Evolutionary conservation across 1,284 basidiomycete species (phyloP).

Genomic region (Microbotryum lychnidis-dioicae): DNA sequence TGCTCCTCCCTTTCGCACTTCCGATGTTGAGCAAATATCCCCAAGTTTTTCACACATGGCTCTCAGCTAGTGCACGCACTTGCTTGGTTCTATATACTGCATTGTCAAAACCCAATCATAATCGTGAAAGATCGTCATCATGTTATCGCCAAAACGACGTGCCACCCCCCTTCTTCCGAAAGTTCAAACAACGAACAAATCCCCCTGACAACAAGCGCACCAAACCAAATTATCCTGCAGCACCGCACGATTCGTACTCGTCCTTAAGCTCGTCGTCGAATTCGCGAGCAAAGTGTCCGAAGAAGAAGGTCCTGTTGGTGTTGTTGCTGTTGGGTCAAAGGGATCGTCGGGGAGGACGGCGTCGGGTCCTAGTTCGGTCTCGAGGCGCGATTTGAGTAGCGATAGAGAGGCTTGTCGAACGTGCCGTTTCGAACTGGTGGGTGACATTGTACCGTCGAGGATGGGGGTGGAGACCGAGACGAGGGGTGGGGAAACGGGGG

Average conservation of each 20-base stretch:
- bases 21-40: too few relatives aligned
- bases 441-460: conserved; percentile 6
- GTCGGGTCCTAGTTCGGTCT: conserved; percentile 31
- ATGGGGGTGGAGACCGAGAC: conserved; percentile 11
- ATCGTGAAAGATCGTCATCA: too few relatives aligned
- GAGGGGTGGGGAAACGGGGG: conserved; percentile 21
- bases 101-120: too few relatives aligned
- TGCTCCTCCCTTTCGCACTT: too few relatives aligned
- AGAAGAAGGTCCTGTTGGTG: neutral
- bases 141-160: too few relatives aligned
- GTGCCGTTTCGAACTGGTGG: conserved; percentile 19
- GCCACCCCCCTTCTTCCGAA: too few relatives aligned
- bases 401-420: conserved; percentile 27
- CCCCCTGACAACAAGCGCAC: conserved; percentile 22
- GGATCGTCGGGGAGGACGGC: neutral
- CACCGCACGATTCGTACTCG: conserved; percentile 20
- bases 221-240: conserved; percentile 29
- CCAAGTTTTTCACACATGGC: too few relatives aligned
- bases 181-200: conserved; percentile 12
- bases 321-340: neutral
- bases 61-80: too few relatives aligned
- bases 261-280: neutral
- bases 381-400: conserved; percentile 31
- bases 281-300: neutral
- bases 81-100: too few relatives aligned